Conservation (phyloP, 495 filamentous ascomycete genomes). For the Trichocladium antarcticum region DNA sequence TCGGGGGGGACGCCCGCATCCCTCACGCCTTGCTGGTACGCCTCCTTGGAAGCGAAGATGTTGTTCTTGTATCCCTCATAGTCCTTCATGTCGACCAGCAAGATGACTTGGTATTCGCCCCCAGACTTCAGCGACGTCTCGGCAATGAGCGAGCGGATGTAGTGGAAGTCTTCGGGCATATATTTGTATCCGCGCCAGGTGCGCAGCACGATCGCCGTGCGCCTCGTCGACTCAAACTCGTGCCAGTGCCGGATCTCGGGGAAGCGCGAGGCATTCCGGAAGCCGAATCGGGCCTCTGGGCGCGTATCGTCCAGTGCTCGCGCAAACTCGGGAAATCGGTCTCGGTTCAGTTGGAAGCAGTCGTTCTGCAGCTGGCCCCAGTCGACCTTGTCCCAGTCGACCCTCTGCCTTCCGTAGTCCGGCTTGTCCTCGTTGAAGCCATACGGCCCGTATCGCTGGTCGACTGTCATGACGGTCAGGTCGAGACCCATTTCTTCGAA, state of each 20-base stretch:
- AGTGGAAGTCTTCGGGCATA: slow-evolving; percentile 31
- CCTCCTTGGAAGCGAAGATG: slow-evolving; percentile 41
- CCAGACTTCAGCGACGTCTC: slow-evolving; percentile 45
- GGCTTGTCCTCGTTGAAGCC: slow-evolving; percentile 20
- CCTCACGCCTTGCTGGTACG: slow-evolving; percentile 39
- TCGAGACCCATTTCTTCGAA: slow-evolving; percentile 23
- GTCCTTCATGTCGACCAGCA: slow-evolving; percentile 49
- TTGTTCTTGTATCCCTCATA: slow-evolving; percentile 30
- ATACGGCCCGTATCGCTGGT: slow-evolving; percentile 25
- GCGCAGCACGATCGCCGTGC: slow-evolving; percentile 34
- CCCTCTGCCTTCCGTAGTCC: slow-evolving; percentile 34
- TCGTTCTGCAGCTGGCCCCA: slow-evolving; percentile 68
- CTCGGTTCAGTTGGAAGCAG: slow-evolving; percentile 55
- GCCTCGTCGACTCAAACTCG: slow-evolving; percentile 19
- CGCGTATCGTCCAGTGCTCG: slow-evolving; percentile 16
- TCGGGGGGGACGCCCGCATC: slow-evolving; percentile 42
- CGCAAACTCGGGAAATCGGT: slow-evolving; percentile 41
- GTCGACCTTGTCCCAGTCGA: slow-evolving; percentile 60
- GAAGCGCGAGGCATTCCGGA: slow-evolving; percentile 14
- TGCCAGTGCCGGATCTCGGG: slow-evolving; percentile 25
- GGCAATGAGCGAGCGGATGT: slow-evolving; percentile 46
- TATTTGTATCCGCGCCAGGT: slow-evolving; percentile 36
- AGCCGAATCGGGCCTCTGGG: slow-evolving; percentile 19
- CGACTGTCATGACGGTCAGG: slow-evolving; percentile 20
- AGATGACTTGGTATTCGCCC: slow-evolving; percentile 48